Percentiles rank a stretch among this genome's conserved stretches.
These are phyloP conservation scores for Triticum turgidum DNA, from an alignment of 176 grass and related monocot genomes.

Conservation along the genomic window DNA sequence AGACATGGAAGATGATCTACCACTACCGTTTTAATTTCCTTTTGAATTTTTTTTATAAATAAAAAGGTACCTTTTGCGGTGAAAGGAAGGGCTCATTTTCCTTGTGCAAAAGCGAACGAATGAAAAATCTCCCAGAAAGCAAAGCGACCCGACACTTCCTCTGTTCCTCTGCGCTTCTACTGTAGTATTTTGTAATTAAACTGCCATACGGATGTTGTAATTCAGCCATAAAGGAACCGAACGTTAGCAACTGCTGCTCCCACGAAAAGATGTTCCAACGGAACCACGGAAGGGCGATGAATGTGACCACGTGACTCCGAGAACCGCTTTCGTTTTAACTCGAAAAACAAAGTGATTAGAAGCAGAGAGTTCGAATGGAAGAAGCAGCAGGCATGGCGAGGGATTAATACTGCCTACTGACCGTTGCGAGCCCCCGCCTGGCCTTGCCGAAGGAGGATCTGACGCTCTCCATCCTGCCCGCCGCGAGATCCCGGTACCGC, in stretches of 20 bases:
- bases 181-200: background rate
- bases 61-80: background rate
- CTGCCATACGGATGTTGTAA: background rate
- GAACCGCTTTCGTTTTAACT: background rate
- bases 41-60: no score
- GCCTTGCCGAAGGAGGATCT: constrained; percentile 41
- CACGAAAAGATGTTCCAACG: constrained; percentile 4
- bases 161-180: background rate
- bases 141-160: background rate
- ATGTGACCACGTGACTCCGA: background rate
- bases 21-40: background rate
- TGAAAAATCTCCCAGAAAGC: background rate
- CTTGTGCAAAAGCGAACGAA: background rate
- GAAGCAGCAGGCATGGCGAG: background rate
- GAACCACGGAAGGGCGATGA: background rate
- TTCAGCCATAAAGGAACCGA: background rate
- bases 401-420: background rate
- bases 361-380: background rate
- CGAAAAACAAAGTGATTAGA: background rate
- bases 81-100: background rate
- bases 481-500: constrained; percentile 46
- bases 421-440: constrained; percentile 25
- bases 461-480: constrained; percentile 37
- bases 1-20: background rate
- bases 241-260: constrained; percentile 1